Percentiles rank a stretch among this genome's conserved stretches.
Conservation (phyloP, 305 asterid genomes). For the Euphrasia arctica region DNA sequence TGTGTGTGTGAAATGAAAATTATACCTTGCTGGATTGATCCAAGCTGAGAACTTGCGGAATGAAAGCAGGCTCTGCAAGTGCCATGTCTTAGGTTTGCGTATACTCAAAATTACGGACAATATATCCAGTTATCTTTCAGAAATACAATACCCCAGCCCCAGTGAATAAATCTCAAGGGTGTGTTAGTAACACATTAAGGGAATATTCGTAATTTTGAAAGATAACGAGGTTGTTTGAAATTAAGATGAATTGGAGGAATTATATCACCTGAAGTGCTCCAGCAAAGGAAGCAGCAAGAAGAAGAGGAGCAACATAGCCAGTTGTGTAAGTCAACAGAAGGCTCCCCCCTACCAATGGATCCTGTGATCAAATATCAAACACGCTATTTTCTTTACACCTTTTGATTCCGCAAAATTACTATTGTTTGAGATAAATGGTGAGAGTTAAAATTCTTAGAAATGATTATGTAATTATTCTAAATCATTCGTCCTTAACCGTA, state of each 20-base stretch:
- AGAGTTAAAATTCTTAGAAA: background rate
- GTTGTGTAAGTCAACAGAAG: conserved; percentile 89
- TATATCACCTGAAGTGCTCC: conserved; percentile 87
- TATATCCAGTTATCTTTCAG: too few species aligned
- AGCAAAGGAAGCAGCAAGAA: conserved; percentile 97
- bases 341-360: conserved; percentile 88
- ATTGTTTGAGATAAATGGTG: background rate
- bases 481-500: background rate
- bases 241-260: background rate
- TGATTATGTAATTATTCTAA: background rate
- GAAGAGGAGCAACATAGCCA: conserved; percentile 93
- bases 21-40: conserved; percentile 76
- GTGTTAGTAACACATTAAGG: background rate
- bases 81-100: background rate
- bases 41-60: conserved; percentile 88
- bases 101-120: background rate
- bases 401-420: background rate
- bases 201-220: background rate
- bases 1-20: background rate
- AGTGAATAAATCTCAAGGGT: background rate
- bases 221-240: background rate
- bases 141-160: too few species aligned
- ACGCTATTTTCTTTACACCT: conserved; percentile 14
- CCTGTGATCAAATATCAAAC: conserved; percentile 40
- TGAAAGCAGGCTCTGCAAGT: conserved; percentile 72